Conservation (phyloP, 2,329 filamentous ascomycete genomes). For the Neopestalotiopsis sp. region DNA sequence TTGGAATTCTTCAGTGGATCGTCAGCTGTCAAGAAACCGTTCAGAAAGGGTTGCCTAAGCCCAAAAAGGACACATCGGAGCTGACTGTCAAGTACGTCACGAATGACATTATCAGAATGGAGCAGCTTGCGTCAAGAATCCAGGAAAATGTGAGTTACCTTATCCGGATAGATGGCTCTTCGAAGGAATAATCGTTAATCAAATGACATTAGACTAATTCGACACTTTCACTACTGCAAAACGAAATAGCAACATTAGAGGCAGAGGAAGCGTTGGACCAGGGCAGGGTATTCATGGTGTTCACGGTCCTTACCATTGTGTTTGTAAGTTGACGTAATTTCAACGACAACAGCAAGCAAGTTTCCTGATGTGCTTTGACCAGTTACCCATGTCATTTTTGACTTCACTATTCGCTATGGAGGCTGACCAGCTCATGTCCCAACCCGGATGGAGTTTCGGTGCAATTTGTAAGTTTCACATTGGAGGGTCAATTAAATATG, state of each 20-base stretch:
- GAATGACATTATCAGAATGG: too few species aligned
- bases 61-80: too few species aligned
- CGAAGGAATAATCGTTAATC: too few species aligned
- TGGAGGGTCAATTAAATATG: too few species aligned
- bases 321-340: too few species aligned
- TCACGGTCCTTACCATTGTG: background rate
- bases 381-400: background rate
- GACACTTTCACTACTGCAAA: background rate
- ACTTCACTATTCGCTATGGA: background rate
- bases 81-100: too few species aligned
- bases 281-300: background rate
- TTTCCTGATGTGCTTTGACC: too few species aligned
- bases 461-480: background rate
- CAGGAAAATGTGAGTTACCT: too few species aligned
- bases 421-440: fast-evolving
- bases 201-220: background rate
- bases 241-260: background rate
- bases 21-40: background rate
- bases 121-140: too few species aligned
- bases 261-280: background rate
- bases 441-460: background rate
- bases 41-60: background rate
- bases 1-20: background rate
- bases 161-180: fast-evolving
- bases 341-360: too few species aligned